A percentile compares a stretch with the other conserved stretches of the same genome.
Evolutionary conservation across 1,139 yeast genomes (phyloP).

Genomic region (Petasospora fabianii): DNA sequence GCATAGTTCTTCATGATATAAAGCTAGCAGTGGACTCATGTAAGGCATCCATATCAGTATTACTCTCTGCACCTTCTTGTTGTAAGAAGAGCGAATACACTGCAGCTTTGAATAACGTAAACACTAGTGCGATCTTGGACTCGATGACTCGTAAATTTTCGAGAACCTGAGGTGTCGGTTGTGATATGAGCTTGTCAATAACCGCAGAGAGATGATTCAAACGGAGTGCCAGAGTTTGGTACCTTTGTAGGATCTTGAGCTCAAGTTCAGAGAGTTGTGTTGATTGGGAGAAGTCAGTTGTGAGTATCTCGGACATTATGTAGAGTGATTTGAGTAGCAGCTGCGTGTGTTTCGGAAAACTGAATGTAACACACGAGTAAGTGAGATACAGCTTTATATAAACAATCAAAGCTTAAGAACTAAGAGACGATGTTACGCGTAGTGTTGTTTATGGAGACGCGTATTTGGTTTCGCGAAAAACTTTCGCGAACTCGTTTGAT

Average conservation of each 20-base stretch:
- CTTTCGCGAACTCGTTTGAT: not conserved
- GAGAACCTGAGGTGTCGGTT: slow-evolving; percentile 33
- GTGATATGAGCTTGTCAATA: slow-evolving; percentile 18
- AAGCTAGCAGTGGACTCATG: slow-evolving; percentile 24
- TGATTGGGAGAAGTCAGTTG: slow-evolving; percentile 32
- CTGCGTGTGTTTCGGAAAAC: not conserved
- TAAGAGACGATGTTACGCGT: not conserved
- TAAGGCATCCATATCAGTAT: slow-evolving; percentile 18
- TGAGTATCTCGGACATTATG: slow-evolving; percentile 19
- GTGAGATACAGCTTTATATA: no score
- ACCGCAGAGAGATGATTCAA: slow-evolving; percentile 28
- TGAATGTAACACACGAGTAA: not conserved
- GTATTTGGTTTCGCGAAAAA: not conserved
- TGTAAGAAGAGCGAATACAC: slow-evolving; percentile 56
- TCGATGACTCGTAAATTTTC: slow-evolving; percentile 56
- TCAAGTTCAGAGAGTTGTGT: slow-evolving; percentile 38
- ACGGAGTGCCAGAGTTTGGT: slow-evolving; percentile 44
- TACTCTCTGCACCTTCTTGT: slow-evolving; percentile 30
- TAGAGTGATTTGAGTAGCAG: not conserved
- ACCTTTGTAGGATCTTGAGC: slow-evolving; percentile 41
- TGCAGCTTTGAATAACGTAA: slow-evolving; percentile 65
- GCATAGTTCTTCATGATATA: not conserved
- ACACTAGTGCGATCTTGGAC: slow-evolving; percentile 58
- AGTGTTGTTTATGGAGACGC: not conserved
- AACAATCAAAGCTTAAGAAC: not conserved